Conservation (phyloP, 2,329 filamentous ascomycete genomes). For the Huntiella bhutanensis region DNA sequence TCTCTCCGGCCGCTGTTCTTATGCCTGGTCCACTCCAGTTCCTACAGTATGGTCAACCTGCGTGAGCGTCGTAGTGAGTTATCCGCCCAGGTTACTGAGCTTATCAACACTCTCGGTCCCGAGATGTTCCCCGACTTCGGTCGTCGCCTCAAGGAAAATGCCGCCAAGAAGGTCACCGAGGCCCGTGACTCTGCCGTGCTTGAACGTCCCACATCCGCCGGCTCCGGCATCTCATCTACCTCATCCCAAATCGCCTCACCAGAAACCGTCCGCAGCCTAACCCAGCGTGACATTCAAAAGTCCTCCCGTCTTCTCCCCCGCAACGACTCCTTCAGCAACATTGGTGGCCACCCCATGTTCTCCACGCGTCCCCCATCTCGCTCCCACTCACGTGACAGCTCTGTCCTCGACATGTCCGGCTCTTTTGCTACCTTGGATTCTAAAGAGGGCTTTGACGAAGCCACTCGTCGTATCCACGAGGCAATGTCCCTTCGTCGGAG, state of each 20-base stretch:
- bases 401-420: conserved; percentile 19
- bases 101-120: conserved; percentile 88
- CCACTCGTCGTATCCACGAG: conserved; percentile 63
- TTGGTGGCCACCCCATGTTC: conserved; percentile 75
- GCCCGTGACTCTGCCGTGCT: not conserved
- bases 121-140: conserved; percentile 97
- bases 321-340: conserved; percentile 87
- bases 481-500: conserved; percentile 53
- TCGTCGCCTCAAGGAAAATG: conserved; percentile 47
- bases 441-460: conserved; percentile 59
- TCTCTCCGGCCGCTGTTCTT: conserved; percentile 75
- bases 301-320: conserved; percentile 44
- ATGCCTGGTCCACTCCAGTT: conserved; percentile 66
- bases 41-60: conserved; percentile 66
- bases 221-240: conserved; percentile 11
- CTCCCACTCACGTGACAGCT: conserved; percentile 35
- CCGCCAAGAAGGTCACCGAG: conserved; percentile 19
- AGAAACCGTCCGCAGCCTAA: conserved; percentile 23
- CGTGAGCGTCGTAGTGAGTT: conserved; percentile 54
- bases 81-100: conserved; percentile 63
- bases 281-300: conserved; percentile 31
- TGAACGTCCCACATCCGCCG: conserved; percentile 16
- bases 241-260: conserved; percentile 22
- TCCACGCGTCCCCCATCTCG: conserved; percentile 72
- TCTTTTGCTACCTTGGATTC: conserved; percentile 50